These are phyloP conservation scores for Tillandsia fasciculata DNA, from an alignment of 176 grass and related monocot species.

Conservation along the genomic window DNA sequence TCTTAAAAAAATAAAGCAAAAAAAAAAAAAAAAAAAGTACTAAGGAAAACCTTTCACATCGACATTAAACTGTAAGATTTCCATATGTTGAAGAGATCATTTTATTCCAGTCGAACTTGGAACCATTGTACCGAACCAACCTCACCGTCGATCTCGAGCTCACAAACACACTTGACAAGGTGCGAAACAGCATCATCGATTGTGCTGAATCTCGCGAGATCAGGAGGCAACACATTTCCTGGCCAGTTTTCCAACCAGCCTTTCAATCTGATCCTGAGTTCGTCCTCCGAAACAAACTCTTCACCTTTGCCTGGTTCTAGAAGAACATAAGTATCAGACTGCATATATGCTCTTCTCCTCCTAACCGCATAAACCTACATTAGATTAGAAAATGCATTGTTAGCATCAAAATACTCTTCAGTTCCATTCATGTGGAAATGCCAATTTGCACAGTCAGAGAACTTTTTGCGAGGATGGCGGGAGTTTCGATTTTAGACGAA, in stretches of 20 bases:
- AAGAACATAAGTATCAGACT: conserved; percentile 66
- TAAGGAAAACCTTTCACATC: not conserved
- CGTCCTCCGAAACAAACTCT: conserved; percentile 60
- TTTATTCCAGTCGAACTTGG: conserved; percentile 60
- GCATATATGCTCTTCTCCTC: conserved; percentile 46
- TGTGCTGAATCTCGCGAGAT: conserved; percentile 50
- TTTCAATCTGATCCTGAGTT: conserved; percentile 50
- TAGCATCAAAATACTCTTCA: not conserved
- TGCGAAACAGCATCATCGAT: conserved; percentile 67
- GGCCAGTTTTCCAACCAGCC: conserved; percentile 70
- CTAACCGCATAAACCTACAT: conserved; percentile 38
- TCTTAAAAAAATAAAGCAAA: not conserved
- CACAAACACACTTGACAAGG: conserved; percentile 73
- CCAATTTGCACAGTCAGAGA: not conserved
- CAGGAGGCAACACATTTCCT: conserved; percentile 33
- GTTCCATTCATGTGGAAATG: not conserved
- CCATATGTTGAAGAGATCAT: not conserved
- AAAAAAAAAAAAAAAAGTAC: not conserved
- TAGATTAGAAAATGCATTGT: not conserved
- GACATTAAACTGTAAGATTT: not conserved
- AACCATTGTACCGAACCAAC: conserved; percentile 85
- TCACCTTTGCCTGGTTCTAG: conserved; percentile 57
- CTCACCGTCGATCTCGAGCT: conserved; percentile 68
- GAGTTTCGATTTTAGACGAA: not conserved
- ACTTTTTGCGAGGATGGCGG: not conserved